Percentiles rank a stretch among this genome's conserved stretches.
These are phyloP conservation scores for Candolleomyces aberdarensis DNA, from an alignment of 768 basidiomycete genomes.

Conservation along the genomic window DNA sequence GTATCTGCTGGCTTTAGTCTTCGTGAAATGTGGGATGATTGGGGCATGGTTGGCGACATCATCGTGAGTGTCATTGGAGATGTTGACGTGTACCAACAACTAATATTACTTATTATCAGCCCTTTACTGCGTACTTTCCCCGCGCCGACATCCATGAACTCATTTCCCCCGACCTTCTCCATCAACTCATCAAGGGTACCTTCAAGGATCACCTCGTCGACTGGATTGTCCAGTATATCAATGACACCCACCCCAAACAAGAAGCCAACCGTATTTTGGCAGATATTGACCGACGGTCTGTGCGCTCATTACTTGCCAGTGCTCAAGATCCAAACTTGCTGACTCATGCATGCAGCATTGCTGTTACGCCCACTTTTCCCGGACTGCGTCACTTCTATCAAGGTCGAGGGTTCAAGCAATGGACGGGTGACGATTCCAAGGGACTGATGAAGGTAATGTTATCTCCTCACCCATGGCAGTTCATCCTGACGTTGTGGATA, in stretches of 20 bases:
- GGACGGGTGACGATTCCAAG: slow-evolving; percentile 37
- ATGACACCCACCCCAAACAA: slow-evolving; percentile 10
- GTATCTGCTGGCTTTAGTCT: no score
- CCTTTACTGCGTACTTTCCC: slow-evolving; percentile 40
- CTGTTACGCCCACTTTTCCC: slow-evolving; percentile 18
- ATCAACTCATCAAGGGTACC: slow-evolving; percentile 12
- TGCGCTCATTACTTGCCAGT: background rate
- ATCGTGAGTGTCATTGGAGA: background rate
- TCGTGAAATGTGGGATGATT: no score
- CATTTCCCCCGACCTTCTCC: no score
- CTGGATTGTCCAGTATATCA: slow-evolving; percentile 32
- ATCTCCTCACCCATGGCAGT: background rate
- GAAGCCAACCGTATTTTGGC: slow-evolving; percentile 22
- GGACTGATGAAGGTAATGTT: slow-evolving; percentile 32
- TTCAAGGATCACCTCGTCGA: slow-evolving; percentile 34
- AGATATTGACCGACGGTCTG: slow-evolving; percentile 32
- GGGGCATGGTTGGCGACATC: no score
- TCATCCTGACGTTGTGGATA: background rate
- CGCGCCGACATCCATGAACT: slow-evolving; percentile 19
- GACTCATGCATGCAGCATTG: slow-evolving; percentile 12
- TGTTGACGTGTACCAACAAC: slow-evolving; percentile 16
- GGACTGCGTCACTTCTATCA: slow-evolving; percentile 22
- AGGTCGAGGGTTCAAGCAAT: slow-evolving; percentile 29
- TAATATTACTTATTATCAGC: slow-evolving; percentile 27
- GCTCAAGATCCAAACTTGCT: slow-evolving; percentile 1